Percentiles rank a stretch among this genome's conserved stretches.
Conservation (phyloP, 257 asterid genomes). For the Leptodermis oblonga region DNA sequence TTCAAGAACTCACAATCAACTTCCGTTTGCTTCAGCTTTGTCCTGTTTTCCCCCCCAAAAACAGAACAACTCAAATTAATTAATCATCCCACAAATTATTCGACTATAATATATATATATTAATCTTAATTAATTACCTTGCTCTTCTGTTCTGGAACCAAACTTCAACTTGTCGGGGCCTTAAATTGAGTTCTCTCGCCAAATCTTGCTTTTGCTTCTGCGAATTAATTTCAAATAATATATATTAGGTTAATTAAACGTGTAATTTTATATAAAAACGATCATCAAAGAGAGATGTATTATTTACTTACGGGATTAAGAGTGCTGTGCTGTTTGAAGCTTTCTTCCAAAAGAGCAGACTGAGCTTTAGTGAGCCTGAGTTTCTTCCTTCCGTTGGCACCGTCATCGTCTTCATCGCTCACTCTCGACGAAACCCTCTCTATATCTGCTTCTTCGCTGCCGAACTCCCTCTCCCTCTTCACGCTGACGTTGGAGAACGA, state of each 20-base stretch:
- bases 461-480: constrained; percentile 56
- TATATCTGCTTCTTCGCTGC: constrained; percentile 50
- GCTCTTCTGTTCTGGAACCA: constrained; percentile 90
- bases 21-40: constrained; percentile 96
- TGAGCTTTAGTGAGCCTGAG: constrained; percentile 57
- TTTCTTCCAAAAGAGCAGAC: constrained; percentile 58
- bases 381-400: constrained; percentile 46
- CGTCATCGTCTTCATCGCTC: constrained; percentile 63
- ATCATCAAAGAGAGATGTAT: neutral
- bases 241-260: neutral
- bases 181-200: constrained; percentile 55
- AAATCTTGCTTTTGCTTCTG: constrained; percentile 76
- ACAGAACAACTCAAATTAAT: no score
- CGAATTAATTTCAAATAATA: constrained; percentile 1
- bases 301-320: constrained; percentile 52
- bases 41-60: no score
- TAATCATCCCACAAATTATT: neutral
- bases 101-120: neutral
- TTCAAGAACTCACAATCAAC: constrained; percentile 89
- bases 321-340: constrained; percentile 57
- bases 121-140: constrained; percentile 32
- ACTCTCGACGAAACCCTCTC: constrained; percentile 51
- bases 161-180: constrained; percentile 84
- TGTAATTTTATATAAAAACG: neutral
- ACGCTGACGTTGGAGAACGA: constrained; percentile 75